phyloP scores from a whole-genome alignment of 176 grass and related monocot species.

The Calamus simplicifolius region DNA sequence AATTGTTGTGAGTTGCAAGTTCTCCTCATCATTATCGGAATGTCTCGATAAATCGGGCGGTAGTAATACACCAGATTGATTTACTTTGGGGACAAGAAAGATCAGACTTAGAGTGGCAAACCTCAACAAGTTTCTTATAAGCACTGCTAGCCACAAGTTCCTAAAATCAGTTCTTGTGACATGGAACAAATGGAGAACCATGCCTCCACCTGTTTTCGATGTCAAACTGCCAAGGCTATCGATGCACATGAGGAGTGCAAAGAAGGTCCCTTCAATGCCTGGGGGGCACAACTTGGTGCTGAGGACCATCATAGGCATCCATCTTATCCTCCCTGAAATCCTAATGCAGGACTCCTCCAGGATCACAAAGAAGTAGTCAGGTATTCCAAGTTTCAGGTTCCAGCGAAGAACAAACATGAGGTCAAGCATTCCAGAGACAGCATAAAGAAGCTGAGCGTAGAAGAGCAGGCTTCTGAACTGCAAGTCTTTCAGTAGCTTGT shows the following conservation, averaged over 20 bases:
- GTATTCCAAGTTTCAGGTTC: constrained; percentile 62
- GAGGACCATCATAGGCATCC: constrained; percentile 84
- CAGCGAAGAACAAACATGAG: constrained; percentile 84
- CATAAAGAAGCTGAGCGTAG: constrained; percentile 71
- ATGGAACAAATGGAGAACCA: constrained; percentile 46
- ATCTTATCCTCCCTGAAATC: constrained; percentile 46
- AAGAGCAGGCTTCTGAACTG: constrained; percentile 73
- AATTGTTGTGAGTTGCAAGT: constrained; percentile 45
- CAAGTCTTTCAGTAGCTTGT: constrained; percentile 71
- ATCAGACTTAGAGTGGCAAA: constrained; percentile 44
- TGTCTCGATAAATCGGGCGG: constrained; percentile 41
- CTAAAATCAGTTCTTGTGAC: constrained; percentile 62
- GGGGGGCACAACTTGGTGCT: constrained; percentile 69
- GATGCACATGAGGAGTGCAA: constrained; percentile 88
- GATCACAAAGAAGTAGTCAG: constrained; percentile 53
- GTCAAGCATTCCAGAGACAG: constrained; percentile 54
- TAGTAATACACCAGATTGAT: constrained; percentile 47
- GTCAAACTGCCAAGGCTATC: constrained; percentile 56
- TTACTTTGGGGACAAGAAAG: constrained; percentile 46
- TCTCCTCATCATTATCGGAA: constrained; percentile 21
- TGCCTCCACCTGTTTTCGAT: constrained; percentile 50
- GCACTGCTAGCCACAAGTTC: constrained; percentile 62
- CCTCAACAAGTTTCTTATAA: constrained; percentile 59
- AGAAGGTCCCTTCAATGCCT: constrained; percentile 82
- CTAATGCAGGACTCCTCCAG: constrained; percentile 60